Evolutionary conservation across 2,329 filamentous ascomycete species (phyloP), one percentile per base, ranked within the genome.

Genomic region (Fusarium multiceps): DNA sequence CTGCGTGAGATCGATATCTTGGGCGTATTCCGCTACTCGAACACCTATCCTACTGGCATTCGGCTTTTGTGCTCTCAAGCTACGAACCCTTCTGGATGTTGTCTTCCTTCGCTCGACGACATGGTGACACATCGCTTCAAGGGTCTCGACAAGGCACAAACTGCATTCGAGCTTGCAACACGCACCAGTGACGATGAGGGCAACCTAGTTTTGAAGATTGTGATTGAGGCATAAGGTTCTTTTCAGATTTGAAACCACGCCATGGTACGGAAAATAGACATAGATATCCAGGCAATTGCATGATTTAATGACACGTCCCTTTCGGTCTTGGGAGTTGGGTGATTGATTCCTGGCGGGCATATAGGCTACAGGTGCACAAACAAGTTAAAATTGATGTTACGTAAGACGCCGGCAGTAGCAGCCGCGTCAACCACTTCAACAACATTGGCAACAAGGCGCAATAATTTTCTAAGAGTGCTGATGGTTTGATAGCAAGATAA

Each of bases 1-100:
- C 82, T 93, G 28, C 87, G 91, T 40, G 92, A 94, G 80, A 89
- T 94, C 45, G 92, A 94, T 76, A 90, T 94, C 32, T 80, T 93
- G n/a, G 91, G 91, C 34, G 89, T 93, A 30, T 93, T 94, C 81
- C 86, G 92, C 49, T 94, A 94, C 72, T 90, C 90, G 21, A 92
- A 93, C 78, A 92, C 91, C 0, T 94, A 93, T 75, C 84, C 87
- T 7, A 90, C 88, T 1, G 91, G 90, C n/a, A 90, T 94, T 63
- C 84, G 83, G 42, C 76, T 90, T 78, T 79, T 90, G 78, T 79
- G 86, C 82, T 76, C 86, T 72, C 78, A 82, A 64, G 69, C 69
- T 25, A 75, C 79, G 41, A 79, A 78, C 4, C 74, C 77, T 5
- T 78, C 78, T 40, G 72, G 82, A 69, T 80, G 82, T 11, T 81